phyloP scores from a whole-genome alignment of 345 rosid species.

The Arabidopsis suecica region DNA sequence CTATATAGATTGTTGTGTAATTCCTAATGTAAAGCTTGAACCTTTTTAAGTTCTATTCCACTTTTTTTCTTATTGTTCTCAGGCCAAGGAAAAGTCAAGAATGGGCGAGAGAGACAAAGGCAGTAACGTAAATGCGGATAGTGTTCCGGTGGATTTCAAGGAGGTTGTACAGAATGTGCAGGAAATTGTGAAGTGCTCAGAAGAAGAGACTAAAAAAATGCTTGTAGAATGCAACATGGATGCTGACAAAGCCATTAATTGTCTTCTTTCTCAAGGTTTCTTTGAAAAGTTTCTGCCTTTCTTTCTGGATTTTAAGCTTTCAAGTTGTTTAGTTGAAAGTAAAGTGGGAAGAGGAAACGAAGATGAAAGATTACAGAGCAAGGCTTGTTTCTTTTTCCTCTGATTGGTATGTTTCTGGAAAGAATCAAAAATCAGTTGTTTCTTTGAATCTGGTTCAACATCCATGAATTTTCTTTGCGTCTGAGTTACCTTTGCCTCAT shows the following conservation, averaged over 20 bases:
- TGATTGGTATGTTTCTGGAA: slow-evolving; percentile 11
- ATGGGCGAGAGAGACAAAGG: too few species aligned
- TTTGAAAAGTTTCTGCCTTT: slow-evolving; percentile 3
- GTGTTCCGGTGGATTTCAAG: too few species aligned
- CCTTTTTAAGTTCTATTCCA: background rate
- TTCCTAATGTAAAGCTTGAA: background rate
- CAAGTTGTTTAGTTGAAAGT: slow-evolving; percentile 7
- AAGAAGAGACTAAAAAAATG: slow-evolving; percentile 77
- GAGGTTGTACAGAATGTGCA: too few species aligned
- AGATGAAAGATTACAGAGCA: background rate
- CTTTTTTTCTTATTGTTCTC: background rate
- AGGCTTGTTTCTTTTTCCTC: too few species aligned
- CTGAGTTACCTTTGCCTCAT: background rate
- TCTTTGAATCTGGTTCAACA: too few species aligned
- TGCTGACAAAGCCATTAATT: slow-evolving; percentile 69
- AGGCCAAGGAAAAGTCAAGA: background rate
- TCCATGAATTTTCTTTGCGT: background rate
- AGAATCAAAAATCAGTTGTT: too few species aligned
- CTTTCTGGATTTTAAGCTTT: slow-evolving; percentile 12
- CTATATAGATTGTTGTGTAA: slow-evolving; percentile 1
- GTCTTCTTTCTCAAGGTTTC: slow-evolving; percentile 85
- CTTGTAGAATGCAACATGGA: slow-evolving; percentile 81
- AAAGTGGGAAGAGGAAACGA: background rate
- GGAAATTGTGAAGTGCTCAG: slow-evolving; percentile 54
- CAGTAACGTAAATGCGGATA: too few species aligned